Conservation (phyloP, 2,329 filamentous ascomycete genomes). For the Biscogniauxia sp. region DNA sequence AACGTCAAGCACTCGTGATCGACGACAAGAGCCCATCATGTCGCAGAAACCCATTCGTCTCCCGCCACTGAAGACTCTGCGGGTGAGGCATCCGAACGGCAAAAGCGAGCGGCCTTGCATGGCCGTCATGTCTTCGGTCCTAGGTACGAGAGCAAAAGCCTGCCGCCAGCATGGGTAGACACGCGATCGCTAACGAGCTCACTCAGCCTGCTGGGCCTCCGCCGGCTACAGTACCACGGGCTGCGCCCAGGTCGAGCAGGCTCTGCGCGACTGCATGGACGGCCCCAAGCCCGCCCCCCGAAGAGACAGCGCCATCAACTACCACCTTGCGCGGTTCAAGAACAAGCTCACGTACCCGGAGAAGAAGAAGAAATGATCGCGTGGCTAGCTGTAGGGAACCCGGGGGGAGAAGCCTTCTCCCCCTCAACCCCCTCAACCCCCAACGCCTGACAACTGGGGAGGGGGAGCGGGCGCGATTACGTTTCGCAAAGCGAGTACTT, state of each 20-base stretch:
- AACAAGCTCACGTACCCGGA: conserved; percentile 61
- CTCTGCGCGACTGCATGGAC: conserved; percentile 76
- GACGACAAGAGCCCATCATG: conserved; percentile 34
- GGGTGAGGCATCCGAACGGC: conserved; percentile 53
- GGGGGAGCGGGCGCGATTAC: too few species aligned
- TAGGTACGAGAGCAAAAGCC: conserved; percentile 42
- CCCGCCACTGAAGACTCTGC: conserved; percentile 54
- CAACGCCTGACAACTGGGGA: too few species aligned
- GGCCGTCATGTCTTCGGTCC: conserved; percentile 55
- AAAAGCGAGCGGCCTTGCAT: conserved; percentile 52
- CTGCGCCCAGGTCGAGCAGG: conserved; percentile 57
- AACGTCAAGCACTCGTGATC: not conserved
- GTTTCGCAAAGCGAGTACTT: too few species aligned
- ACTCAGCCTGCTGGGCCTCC: conserved; percentile 78
- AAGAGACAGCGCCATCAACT: conserved; percentile 83
- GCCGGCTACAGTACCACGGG: conserved; percentile 64
- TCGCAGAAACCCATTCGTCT: conserved; percentile 55
- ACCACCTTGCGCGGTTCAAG: conserved; percentile 79
- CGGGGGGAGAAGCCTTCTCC: too few species aligned
- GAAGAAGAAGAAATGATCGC: conserved; percentile 43
- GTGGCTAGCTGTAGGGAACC: too few species aligned
- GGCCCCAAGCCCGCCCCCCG: conserved; percentile 53
- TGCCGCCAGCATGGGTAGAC: not conserved
- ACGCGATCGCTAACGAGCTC: not conserved
- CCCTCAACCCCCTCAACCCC: too few species aligned